Evolutionary conservation across 2,329 filamentous ascomycete genomes (phyloP).

Genomic region (Penicillium sp.): DNA sequence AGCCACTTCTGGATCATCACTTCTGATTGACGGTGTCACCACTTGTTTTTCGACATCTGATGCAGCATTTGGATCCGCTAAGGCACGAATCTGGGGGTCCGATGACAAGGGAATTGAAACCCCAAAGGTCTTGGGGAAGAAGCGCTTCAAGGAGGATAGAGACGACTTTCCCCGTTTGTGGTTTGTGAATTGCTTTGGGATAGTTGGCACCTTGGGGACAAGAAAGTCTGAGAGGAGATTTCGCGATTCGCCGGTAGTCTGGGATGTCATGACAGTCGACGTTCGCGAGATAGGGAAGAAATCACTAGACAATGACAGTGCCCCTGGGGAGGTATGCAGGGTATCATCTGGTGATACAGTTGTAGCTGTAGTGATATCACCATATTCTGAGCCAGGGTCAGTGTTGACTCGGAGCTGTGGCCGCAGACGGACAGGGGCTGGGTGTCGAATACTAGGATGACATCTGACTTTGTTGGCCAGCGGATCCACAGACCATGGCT

Average conservation of each 20-base stretch:
- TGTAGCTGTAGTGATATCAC: slow-evolving; percentile 32
- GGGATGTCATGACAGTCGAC: slow-evolving; percentile 29
- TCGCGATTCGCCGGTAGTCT: slow-evolving; percentile 20
- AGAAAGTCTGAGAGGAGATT: slow-evolving; percentile 24
- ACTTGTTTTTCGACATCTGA: slow-evolving; percentile 32
- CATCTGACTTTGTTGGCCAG: slow-evolving; percentile 28
- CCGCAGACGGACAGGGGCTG: slow-evolving; percentile 29
- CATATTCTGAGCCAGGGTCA: slow-evolving; percentile 26
- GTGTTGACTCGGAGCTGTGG: slow-evolving; percentile 35
- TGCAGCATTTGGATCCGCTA: slow-evolving; percentile 28
- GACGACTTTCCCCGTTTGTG: slow-evolving; percentile 38
- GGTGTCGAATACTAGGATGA: slow-evolving; percentile 34
- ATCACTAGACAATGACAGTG: slow-evolving; percentile 20
- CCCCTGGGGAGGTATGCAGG: slow-evolving; percentile 16
- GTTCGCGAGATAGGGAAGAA: slow-evolving; percentile 30
- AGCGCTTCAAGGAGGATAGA: slow-evolving; percentile 33
- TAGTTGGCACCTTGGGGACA: slow-evolving; percentile 21
- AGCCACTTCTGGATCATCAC: background rate
- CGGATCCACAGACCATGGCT: slow-evolving; percentile 24
- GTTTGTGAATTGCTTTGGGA: slow-evolving; percentile 16
- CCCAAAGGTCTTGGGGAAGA: slow-evolving; percentile 33
- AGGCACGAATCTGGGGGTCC: slow-evolving; percentile 40
- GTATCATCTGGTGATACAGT: slow-evolving; percentile 27
- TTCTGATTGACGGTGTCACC: slow-evolving; percentile 4
- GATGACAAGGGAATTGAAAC: slow-evolving; percentile 33